Conservation (phyloP, 179 eudicot species). For the Gypsophila paniculata region DNA sequence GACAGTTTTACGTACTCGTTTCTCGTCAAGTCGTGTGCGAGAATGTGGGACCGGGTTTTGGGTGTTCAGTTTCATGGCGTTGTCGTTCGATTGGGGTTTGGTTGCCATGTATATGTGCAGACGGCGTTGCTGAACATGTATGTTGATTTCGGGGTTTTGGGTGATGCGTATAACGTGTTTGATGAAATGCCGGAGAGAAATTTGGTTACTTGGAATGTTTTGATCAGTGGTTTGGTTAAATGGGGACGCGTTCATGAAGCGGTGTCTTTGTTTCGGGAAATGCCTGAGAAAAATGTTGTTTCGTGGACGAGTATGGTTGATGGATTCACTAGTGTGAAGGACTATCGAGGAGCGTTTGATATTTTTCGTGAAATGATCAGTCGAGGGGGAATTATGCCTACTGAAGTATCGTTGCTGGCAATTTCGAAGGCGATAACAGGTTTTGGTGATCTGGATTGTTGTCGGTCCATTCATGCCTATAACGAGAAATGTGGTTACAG, state of each 20-base stretch:
- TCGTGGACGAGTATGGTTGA: constrained; percentile 73
- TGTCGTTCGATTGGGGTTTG: constrained; percentile 40
- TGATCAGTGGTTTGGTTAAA: constrained; percentile 50
- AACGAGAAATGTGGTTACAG: constrained; percentile 40
- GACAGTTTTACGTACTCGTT: constrained; percentile 62
- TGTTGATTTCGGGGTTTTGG: constrained; percentile 34
- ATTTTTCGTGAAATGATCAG: constrained; percentile 43
- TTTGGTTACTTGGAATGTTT: constrained; percentile 62
- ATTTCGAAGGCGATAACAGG: constrained; percentile 45
- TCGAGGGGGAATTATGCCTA: constrained; percentile 44
- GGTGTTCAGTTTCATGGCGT: constrained; percentile 42
- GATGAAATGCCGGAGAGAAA: constrained; percentile 67
- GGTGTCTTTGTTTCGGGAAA: constrained; percentile 40
- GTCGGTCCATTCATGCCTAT: constrained; percentile 44
- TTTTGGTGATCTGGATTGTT: constrained; percentile 41
- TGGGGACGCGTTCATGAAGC: constrained; percentile 46
- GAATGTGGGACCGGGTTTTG: constrained; percentile 1
- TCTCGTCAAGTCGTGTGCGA: constrained; percentile 53
- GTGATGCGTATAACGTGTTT: constrained; percentile 44
- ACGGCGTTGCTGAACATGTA: constrained; percentile 64
- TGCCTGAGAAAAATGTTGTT: constrained; percentile 52
- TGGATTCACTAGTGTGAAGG: constrained; percentile 42
- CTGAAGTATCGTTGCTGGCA: constrained; percentile 46
- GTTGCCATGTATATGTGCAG: constrained; percentile 44
- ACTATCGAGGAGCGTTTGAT: constrained; percentile 34